Evolutionary conservation across 768 basidiomycete genomes (phyloP).

Genomic region (Gymnopilus junonius): DNA sequence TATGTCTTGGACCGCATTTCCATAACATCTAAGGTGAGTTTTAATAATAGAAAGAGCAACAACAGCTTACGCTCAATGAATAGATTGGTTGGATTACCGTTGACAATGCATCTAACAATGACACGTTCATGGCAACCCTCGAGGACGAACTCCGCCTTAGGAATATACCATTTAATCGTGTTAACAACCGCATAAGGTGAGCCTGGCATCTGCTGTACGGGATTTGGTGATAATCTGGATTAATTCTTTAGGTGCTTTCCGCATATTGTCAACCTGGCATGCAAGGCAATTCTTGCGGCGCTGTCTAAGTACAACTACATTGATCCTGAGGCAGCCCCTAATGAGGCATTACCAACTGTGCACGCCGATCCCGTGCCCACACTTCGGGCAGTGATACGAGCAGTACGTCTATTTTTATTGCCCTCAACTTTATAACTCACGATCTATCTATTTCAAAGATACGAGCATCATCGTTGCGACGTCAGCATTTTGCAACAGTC

Average conservation of each 20-base stretch:
- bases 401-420: constrained; percentile 19
- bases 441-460: constrained; percentile 7
- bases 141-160: constrained; percentile 20
- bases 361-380: constrained; percentile 24
- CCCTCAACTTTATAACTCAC: neutral
- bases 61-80: neutral
- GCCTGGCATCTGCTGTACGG: neutral
- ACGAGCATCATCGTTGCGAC: constrained; percentile 24
- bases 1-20: constrained; percentile 30
- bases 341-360: neutral
- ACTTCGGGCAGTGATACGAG: constrained; percentile 24
- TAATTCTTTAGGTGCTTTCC: constrained; percentile 30
- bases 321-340: neutral
- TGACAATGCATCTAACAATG: constrained; percentile 39
- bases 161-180: constrained; percentile 25
- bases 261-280: constrained; percentile 37
- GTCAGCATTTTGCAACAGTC: constrained; percentile 10
- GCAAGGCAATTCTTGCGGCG: constrained; percentile 30
- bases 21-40: constrained; percentile 30
- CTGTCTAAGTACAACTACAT: constrained; percentile 20
- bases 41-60: neutral
- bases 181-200: constrained; percentile 29
- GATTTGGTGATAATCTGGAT: neutral
- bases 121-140: constrained; percentile 32
- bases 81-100: constrained; percentile 44